Evolutionary conservation across 2,329 filamentous ascomycete genomes (phyloP), one percentile per base, ranked within the genome.

Genomic region (Trichophyton mentagrophytes): DNA sequence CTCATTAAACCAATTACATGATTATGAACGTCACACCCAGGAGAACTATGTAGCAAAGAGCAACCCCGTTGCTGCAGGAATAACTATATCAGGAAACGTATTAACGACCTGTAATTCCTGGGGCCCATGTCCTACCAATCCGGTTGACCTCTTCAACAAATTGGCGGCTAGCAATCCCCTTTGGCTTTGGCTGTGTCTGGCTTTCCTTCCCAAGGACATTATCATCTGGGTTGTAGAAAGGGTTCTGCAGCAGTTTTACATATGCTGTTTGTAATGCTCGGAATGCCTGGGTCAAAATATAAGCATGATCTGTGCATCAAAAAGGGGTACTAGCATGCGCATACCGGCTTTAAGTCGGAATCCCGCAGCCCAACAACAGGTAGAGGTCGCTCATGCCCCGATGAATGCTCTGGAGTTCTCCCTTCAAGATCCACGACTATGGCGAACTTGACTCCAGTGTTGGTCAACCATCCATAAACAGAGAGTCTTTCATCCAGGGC

Each of bases 391-490:
- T 67, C 67, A 64, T 69, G 69, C 67, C 70, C 68, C 15, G 44
- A 42, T 27, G 22, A 47, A 30, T 49, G 22, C 67, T 72, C 47
- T 68, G 69, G 30, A 67, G 81, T 76, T 22, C 87, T 79, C 1
- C 90, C 91, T 66, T 90, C 85, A 82, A 95, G 90, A 75, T 99
- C 92, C 33, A 97, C 87, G 2, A 96, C 84, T 64, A 90, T 86
- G 38, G 97, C 85, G 69, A 99, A 85, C 71, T 92, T 91, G 65
- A 96, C 85, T 46, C 90, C 90, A 27, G 93, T 97, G 74, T 96
- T 97, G 61, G 93, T 96, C 74, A 97, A 83, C 84, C 89, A 96
- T 68, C 93, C 93, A 77, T 97, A 99, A 66, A 90, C 88, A 40
- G 91, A 90, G 55, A 97, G 81, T 27, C 91, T 84, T 76, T 99